Percentiles rank a stretch among this genome's conserved stretches.
Conservation (phyloP, 1,284 basidiomycete genomes). For the Porodaedalea pini region DNA sequence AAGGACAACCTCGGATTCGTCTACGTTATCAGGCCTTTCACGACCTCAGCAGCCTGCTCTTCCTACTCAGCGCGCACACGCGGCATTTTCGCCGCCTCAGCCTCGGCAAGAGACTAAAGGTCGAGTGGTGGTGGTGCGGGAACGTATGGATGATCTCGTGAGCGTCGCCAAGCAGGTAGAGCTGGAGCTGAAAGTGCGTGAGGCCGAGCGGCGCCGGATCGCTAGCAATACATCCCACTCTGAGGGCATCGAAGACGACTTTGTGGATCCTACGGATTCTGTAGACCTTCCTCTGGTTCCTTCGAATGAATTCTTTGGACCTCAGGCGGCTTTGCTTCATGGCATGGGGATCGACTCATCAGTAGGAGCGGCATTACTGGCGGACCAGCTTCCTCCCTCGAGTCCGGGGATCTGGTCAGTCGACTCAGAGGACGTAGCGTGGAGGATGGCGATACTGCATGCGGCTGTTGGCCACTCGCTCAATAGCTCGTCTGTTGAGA, state of each 20-base stretch:
- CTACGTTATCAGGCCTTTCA: slow-evolving; percentile 38
- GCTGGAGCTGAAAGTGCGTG: slow-evolving; percentile 57
- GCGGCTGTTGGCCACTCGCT: slow-evolving; percentile 73
- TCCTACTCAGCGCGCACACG: slow-evolving; percentile 40
- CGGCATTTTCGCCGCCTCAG: slow-evolving; percentile 29
- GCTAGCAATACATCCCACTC: slow-evolving; percentile 15
- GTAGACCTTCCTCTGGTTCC: slow-evolving; percentile 69
- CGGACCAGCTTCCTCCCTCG: slow-evolving; percentile 63
- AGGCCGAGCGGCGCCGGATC: slow-evolving; percentile 26
- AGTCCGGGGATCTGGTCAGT: slow-evolving; percentile 58
- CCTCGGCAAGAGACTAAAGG: slow-evolving; percentile 32
- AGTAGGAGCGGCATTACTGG: slow-evolving; percentile 65
- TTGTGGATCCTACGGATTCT: slow-evolving; percentile 77
- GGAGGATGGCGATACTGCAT: slow-evolving; percentile 67
- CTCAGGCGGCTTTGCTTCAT: slow-evolving; percentile 66
- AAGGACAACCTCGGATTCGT: slow-evolving; percentile 60
- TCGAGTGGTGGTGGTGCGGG: slow-evolving; percentile 75
- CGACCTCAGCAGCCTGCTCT: slow-evolving; percentile 26
- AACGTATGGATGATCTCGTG: slow-evolving; percentile 66
- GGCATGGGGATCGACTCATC: slow-evolving; percentile 68
- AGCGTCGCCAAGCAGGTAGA: slow-evolving; percentile 70
- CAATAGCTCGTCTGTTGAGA: slow-evolving; percentile 40
- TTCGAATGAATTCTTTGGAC: slow-evolving; percentile 62
- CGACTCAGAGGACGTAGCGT: slow-evolving; percentile 53
- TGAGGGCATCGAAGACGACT: slow-evolving; percentile 32